These are phyloP conservation scores for Pichia insulana DNA, from an alignment of 805 yeast species.

Conservation along the genomic window DNA sequence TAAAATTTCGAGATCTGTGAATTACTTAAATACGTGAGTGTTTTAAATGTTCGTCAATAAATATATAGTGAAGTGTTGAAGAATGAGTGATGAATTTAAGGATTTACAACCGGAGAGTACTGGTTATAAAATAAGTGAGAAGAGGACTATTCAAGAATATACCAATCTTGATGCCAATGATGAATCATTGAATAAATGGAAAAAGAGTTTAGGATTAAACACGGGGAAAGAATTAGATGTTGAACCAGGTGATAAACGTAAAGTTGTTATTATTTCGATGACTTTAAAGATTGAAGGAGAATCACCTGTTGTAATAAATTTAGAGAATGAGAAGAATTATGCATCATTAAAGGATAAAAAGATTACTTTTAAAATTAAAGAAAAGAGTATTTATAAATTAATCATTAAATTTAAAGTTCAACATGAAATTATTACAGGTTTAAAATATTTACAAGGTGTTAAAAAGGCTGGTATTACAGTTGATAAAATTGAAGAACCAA, in stretches of 20 bases:
- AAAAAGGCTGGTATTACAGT: slow-evolving; percentile 84
- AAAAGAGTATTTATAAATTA: slow-evolving; percentile 64
- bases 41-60: too few relatives aligned
- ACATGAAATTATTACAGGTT: slow-evolving; percentile 77
- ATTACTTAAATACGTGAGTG: too few relatives aligned
- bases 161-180: slow-evolving; percentile 80
- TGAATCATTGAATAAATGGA: slow-evolving; percentile 87
- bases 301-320: slow-evolving; percentile 56
- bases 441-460: slow-evolving; percentile 74
- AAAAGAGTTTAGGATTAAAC: slow-evolving; percentile 72
- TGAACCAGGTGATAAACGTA: slow-evolving; percentile 61
- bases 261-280: slow-evolving; percentile 74
- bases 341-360: slow-evolving; percentile 42
- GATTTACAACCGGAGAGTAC: slow-evolving; percentile 56
- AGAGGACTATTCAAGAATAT: slow-evolving; percentile 80
- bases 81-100: slow-evolving; percentile 28
- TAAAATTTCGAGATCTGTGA: too few relatives aligned
- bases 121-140: slow-evolving; percentile 55
- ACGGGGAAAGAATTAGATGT: slow-evolving; percentile 52
- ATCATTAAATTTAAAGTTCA: slow-evolving; percentile 75
- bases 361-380: slow-evolving; percentile 69
- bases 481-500: slow-evolving; percentile 77
- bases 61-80: too few relatives aligned
- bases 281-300: slow-evolving; percentile 61
- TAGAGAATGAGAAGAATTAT: slow-evolving; percentile 52